Base-by-base conservation (phyloP, 73 alveolate species). In the Urostyla sp. region DNA sequence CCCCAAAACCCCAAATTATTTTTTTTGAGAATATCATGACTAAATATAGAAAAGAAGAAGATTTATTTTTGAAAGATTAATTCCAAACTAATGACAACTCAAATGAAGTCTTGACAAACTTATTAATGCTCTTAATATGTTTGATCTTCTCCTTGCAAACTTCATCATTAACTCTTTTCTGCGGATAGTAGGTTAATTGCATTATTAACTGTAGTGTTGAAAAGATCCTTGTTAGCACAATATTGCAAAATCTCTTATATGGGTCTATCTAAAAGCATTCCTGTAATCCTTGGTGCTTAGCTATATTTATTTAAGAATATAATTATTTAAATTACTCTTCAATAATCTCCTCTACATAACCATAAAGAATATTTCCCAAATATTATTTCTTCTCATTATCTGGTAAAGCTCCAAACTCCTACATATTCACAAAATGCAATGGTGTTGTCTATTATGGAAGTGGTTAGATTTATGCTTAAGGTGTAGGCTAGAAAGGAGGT, bases 271-370 rank as follows among this genome's bases (percentile, higher is more conserved):
- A 63, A 40, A 63, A 63, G 45, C 79, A 63, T 63, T 13, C 79
- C 79, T 38, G 79, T 63, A 23, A 63, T 63, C 79, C 44, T 63
- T 10, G 79, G 79, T 10, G 79, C 79, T 1, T 63, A 46, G 5
- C 79, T 63, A 63, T 18, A 40, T 40, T 11, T 11, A 40, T 11
- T 11, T 40, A 40, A 40, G 51, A 40, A 11, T 40, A 40, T 40
- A 40, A 40, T 10, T 10, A 40, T 40, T 11, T 40, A 10, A 40
- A 11, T 11, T 15, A 40, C 51, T 63, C 40, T 10, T 1, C 24
- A 50, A 43, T 43, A 6, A 57, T 8, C 26, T 63, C 16, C 27
- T 63, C 79, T 2, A 63, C 30, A 23, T 43, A 63, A 15, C 44
- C 79, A 43, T 63, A 63, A 26, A 63, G 37, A 30, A 63, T 43